Evolutionary conservation across 441 rosid genomes (phyloP), one percentile per base, ranked within the genome.

Genomic region (Jatropha multifida): DNA sequence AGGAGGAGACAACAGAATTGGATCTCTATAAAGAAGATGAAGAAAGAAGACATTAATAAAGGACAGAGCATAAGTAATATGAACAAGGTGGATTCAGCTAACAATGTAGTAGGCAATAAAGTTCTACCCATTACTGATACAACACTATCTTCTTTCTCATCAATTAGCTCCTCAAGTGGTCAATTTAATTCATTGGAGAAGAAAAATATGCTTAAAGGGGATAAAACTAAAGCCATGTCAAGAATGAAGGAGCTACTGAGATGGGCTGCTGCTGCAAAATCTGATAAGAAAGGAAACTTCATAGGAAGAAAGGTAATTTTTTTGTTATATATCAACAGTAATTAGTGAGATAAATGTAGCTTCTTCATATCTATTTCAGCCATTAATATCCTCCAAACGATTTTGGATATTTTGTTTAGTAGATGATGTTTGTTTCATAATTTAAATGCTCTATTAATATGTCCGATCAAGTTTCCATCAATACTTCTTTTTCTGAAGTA

Each of bases 251-350:
- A 89, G 81, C 84, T 92, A 27, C 62, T 90, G 63, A 86, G 85
- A 81, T 88, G 98, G 96, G 94, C 91, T 49, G 90, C 91, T 2
- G 85, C 92, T 55, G 80, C 91, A 8, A 90, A 88, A 87, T 80
- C 92, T 7, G 86, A 86, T 13, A 94, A 86, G 78, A 90, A 84
- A 48, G 86, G 72, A 44, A 92, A 92, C 41, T 87, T 85, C 76
- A 79, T 92, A 20, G 81, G 85, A 48, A 80, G 92, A 75, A 94
- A 89, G 93, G 97, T 88, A 40, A 42, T 52, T 38, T 10, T 38
- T 44, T 46, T 62, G 1, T 11, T n/a, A 5, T 23, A 12, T 44
- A 32, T 48, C 69, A 42, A 26, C 15, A 10, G 9, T 60, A 4
- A 27, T 60, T 59, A 60, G 37, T 26, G 23, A 37, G 63, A 59